Conservation (phyloP, 768 basidiomycete genomes). For the Leucocoprinus birnbaumii region DNA sequence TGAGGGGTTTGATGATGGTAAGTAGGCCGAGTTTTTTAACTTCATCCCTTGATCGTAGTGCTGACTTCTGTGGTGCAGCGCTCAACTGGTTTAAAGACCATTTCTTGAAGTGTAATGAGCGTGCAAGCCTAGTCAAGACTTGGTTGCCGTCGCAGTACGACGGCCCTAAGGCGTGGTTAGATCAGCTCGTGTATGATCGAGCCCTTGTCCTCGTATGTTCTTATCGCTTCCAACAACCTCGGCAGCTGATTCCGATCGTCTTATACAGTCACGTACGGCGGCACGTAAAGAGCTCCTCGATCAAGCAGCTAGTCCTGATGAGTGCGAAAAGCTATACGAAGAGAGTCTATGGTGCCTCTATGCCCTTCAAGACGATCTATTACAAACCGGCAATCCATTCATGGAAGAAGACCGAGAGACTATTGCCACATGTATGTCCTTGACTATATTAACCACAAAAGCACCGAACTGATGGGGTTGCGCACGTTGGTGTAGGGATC, state of each 20-base stretch:
- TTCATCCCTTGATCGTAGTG: background rate
- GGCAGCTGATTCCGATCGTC: background rate
- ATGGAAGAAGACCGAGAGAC: conserved; percentile 81
- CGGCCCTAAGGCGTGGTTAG: conserved; percentile 80
- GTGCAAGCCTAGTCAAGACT: conserved; percentile 83
- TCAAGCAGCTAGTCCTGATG: conserved; percentile 68
- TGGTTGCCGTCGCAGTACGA: conserved; percentile 84
- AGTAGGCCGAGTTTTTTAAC: background rate
- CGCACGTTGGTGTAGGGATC: conserved; percentile 55
- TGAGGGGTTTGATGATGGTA: conserved; percentile 80
- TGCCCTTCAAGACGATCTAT: conserved; percentile 84
- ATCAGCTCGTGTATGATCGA: conserved; percentile 90
- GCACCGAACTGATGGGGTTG: conserved; percentile 4
- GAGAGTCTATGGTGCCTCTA: conserved; percentile 94
- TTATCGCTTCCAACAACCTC: background rate
- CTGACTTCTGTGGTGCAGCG: conserved; percentile 39
- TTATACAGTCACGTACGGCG: conserved; percentile 79
- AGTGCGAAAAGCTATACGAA: conserved; percentile 93
- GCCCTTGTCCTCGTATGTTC: conserved; percentile 77
- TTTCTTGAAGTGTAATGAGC: conserved; percentile 93
- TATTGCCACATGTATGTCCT: conserved; percentile 66
- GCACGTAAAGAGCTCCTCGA: conserved; percentile 89
- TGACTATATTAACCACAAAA: background rate
- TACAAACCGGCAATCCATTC: conserved; percentile 80
- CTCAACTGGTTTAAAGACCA: conserved; percentile 89